A percentile compares a stretch with the other conserved stretches of the same genome.
Conservation (phyloP, 2,329 filamentous ascomycete species). For the Neofusicoccum parvum region DNA sequence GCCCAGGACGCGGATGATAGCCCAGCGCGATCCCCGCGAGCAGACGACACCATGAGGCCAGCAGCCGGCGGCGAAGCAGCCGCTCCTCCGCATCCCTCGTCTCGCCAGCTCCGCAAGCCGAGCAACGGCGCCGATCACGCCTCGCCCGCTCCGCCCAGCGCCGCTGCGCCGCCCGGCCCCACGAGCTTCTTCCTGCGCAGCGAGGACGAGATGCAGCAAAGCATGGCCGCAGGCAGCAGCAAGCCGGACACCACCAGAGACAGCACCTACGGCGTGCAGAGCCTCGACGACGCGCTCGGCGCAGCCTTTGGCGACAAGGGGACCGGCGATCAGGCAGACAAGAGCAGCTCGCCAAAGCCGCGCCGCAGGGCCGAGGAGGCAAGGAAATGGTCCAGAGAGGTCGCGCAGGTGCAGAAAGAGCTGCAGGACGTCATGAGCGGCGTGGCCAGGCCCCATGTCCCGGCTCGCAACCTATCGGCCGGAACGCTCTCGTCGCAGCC, state of each 20-base stretch:
- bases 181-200: constrained; percentile 64
- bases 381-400: constrained; percentile 20
- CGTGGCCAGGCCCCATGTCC: background rate
- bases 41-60: constrained; percentile 34
- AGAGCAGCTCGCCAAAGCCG: background rate
- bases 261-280: constrained; percentile 60
- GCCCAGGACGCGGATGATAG: constrained; percentile 1
- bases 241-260: constrained; percentile 33
- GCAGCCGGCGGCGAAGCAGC: constrained; percentile 39
- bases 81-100: constrained; percentile 30
- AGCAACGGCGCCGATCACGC: constrained; percentile 31
- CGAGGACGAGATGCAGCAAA: constrained; percentile 52
- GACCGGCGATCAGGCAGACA: constrained; percentile 26
- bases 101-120: constrained; percentile 37
- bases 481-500: constrained; percentile 11
- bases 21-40: constrained; percentile 3
- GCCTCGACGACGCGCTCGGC: constrained; percentile 56
- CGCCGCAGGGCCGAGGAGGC: constrained; percentile 2
- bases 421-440: constrained; percentile 1
- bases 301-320: constrained; percentile 34
- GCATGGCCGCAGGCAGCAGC: constrained; percentile 17
- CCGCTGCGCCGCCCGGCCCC: constrained; percentile 43
- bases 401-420: constrained; percentile 22
- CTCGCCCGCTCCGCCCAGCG: background rate
- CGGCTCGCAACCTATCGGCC: constrained; percentile 2